phyloP scores from a whole-genome alignment of 768 basidiomycete species.

The Rhizopogon rudus region DNA sequence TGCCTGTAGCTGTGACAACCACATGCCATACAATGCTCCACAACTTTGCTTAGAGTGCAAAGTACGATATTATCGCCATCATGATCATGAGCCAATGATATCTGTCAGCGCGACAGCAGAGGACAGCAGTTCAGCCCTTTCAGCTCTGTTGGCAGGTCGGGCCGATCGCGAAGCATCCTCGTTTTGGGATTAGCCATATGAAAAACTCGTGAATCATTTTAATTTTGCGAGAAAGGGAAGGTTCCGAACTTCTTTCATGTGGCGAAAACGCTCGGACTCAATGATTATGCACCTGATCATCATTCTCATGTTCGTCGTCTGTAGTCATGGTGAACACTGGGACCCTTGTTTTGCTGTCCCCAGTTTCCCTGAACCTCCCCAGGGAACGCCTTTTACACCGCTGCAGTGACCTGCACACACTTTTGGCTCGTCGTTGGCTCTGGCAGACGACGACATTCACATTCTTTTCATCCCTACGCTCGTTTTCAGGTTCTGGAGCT shows the following conservation, averaged over 20 bases:
- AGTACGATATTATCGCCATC: no score
- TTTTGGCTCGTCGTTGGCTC: constrained; percentile 4
- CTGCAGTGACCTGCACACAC: background rate
- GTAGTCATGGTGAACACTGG: background rate
- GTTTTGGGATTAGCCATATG: no score
- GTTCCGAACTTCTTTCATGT: no score
- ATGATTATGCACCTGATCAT: background rate
- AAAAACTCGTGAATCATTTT: background rate
- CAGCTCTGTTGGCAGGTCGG: no score
- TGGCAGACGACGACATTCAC: constrained; percentile 13
- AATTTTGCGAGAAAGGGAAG: background rate
- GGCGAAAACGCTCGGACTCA: no score
- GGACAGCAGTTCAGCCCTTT: no score
- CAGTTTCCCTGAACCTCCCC: background rate
- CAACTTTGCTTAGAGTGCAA: no score
- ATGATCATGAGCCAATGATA: no score
- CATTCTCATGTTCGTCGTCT: background rate
- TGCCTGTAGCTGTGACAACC: no score
- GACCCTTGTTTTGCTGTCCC: background rate
- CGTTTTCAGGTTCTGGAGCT: constrained; percentile 8
- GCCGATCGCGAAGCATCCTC: no score
- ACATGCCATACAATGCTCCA: no score
- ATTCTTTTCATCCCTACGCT: constrained; percentile 18
- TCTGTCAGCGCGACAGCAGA: no score
- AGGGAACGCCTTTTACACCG: background rate